Evolutionary conservation across 768 basidiomycete genomes (phyloP).

Genomic region (Sarcodon sp.): DNA sequence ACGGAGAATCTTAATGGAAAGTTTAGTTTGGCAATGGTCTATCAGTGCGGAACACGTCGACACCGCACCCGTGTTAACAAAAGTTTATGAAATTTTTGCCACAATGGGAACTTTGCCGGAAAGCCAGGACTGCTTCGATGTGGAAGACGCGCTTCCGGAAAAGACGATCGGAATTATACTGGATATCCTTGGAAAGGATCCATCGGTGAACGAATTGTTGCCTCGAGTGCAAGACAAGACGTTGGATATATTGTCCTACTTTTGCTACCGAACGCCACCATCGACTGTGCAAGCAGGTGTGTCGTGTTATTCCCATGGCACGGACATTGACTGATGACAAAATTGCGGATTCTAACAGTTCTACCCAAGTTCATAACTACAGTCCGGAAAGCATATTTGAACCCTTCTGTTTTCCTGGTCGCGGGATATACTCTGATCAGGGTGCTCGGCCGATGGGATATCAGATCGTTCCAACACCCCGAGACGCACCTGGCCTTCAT

Average conservation of each 20-base stretch:
- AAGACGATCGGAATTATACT: neutral
- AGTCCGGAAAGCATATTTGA: neutral
- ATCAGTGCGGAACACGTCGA: neutral
- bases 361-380: neutral
- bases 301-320: neutral
- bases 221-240: neutral
- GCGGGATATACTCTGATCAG: neutral
- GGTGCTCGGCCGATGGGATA: neutral
- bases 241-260: neutral
- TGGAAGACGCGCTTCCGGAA: neutral
- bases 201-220: neutral
- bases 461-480: neutral
- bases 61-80: neutral
- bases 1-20: neutral
- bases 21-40: neutral
- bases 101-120: neutral
- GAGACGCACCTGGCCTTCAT: neutral
- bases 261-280: neutral
- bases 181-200: neutral
- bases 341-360: neutral
- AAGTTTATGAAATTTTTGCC: neutral
- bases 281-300: neutral
- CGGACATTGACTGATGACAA: neutral
- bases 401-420: neutral
- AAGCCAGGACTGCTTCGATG: neutral